Conservation (phyloP, 306 rosid genomes). For the Lathyrus aphaca region DNA sequence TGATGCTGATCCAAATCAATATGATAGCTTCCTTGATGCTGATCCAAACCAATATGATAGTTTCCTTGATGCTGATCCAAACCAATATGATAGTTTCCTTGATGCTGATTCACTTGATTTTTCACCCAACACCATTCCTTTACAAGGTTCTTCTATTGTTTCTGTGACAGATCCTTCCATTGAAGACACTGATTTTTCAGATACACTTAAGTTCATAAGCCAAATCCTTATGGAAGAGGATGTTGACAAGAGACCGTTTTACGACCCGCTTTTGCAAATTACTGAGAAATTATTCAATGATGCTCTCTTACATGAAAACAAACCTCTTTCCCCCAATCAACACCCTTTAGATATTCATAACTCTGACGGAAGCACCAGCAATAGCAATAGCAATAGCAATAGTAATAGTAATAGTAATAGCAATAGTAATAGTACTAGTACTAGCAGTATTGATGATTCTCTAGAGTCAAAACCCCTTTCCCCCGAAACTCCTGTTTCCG, state of each 20-base stretch:
- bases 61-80: not conserved
- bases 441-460: conserved; percentile 20
- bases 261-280: conserved; percentile 60
- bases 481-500: conserved; percentile 39
- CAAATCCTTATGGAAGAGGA: conserved; percentile 78
- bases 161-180: conserved; percentile 31
- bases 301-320: conserved; percentile 44
- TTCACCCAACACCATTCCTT: not conserved
- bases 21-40: conserved; percentile 10
- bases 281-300: conserved; percentile 67
- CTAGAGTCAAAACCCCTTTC: conserved; percentile 46
- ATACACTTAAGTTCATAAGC: conserved; percentile 45
- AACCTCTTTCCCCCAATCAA: conserved; percentile 48
- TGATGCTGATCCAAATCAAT: conserved; percentile 13
- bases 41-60: not conserved
- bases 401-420: conserved; percentile 11
- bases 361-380: conserved; percentile 24
- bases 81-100: conserved; percentile 9
- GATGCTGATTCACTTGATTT: conserved; percentile 22
- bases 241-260: conserved; percentile 55
- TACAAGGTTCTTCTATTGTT: not conserved
- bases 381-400: conserved; percentile 4
- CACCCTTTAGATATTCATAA: conserved; percentile 44
- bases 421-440: conserved; percentile 7
- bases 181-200: conserved; percentile 51